Evolutionary conservation across 2,329 filamentous ascomycete genomes (phyloP).

Genomic region (Arthrobotrys musiformis): DNA sequence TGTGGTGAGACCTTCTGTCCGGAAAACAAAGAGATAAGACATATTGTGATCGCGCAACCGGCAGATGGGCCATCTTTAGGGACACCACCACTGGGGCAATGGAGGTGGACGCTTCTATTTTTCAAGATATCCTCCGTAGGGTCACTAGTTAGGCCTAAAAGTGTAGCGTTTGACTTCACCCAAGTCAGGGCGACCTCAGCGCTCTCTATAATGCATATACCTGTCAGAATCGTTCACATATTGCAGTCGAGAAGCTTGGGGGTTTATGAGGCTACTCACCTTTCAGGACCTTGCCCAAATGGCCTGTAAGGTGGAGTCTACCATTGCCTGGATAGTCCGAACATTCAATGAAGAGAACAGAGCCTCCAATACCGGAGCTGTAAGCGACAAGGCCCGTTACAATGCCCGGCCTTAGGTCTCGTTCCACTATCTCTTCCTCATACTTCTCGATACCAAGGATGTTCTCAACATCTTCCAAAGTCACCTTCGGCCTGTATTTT

Average conservation of each 20-base stretch:
- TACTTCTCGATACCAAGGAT: slow-evolving; percentile 94
- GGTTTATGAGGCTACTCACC: slow-evolving; percentile 47
- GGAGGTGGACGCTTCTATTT: slow-evolving; percentile 90
- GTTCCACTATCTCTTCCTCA: slow-evolving; percentile 94
- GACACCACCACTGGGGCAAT: slow-evolving; percentile 93
- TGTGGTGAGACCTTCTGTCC: slow-evolving; percentile 87
- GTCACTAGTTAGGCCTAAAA: slow-evolving; percentile 83
- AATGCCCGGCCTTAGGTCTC: slow-evolving; percentile 82
- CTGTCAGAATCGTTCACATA: neutral
- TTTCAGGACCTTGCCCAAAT: slow-evolving; percentile 94
- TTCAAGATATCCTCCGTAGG: slow-evolving; percentile 94
- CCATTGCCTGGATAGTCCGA: slow-evolving; percentile 96
- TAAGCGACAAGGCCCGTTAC: slow-evolving; percentile 97
- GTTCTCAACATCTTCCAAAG: slow-evolving; percentile 82
- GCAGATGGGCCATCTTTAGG: slow-evolving; percentile 80
- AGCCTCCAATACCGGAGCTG: slow-evolving; percentile 77
- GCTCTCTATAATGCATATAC: slow-evolving; percentile 69
- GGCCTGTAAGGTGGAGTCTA: slow-evolving; percentile 92
- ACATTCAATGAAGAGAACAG: slow-evolving; percentile 97
- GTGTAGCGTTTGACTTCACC: slow-evolving; percentile 96
- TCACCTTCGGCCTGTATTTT: slow-evolving; percentile 78
- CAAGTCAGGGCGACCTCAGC: slow-evolving; percentile 96
- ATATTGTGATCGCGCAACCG: slow-evolving; percentile 92
- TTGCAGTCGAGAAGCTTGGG: neutral
- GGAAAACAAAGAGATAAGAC: slow-evolving; percentile 88